These are phyloP conservation scores for Pichia occidentalis DNA, from an alignment of 805 yeast genomes.

Conservation along the genomic window DNA sequence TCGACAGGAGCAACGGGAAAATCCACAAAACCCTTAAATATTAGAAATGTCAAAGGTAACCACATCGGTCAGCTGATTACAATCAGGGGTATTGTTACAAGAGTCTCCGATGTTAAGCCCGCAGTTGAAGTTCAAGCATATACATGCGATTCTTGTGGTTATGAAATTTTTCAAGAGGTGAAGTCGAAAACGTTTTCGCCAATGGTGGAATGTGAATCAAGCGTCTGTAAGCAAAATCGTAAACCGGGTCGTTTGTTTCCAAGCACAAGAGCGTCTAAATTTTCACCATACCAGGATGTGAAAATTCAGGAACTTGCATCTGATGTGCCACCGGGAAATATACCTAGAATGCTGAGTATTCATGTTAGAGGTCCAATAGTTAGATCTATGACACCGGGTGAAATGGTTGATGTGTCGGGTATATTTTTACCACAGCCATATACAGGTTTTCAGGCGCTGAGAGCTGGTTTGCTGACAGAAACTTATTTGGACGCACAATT, in stretches of 20 bases:
- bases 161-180: slow-evolving; percentile 94
- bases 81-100: slow-evolving; percentile 87
- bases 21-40: slow-evolving; percentile 61
- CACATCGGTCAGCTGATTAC: slow-evolving; percentile 84
- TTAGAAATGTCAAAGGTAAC: slow-evolving; percentile 80
- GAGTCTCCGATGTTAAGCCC: slow-evolving; percentile 96
- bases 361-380: slow-evolving; percentile 92
- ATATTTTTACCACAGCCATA: slow-evolving; percentile 91
- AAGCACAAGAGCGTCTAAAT: slow-evolving; percentile 94
- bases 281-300: slow-evolving; percentile 91
- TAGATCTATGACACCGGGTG: slow-evolving; percentile 87
- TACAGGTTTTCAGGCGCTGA: slow-evolving; percentile 88
- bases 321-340: slow-evolving; percentile 97
- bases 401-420: slow-evolving; percentile 88
- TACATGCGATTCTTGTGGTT: slow-evolving; percentile 96
- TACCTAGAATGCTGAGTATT: slow-evolving; percentile 79
- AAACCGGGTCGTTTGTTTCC: slow-evolving; percentile 84
- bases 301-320: slow-evolving; percentile 89
- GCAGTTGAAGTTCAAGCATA: slow-evolving; percentile 86
- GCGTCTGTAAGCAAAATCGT: slow-evolving; percentile 69
- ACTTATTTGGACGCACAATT: slow-evolving; percentile 86
- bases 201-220: slow-evolving; percentile 77
- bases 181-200: slow-evolving; percentile 80
- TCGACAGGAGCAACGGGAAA: slow-evolving; percentile 37
- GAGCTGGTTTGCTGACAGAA: slow-evolving; percentile 91